Evolutionary conservation across 768 basidiomycete species (phyloP).

Genomic region (Rhodosporidiobolus odoratus): DNA sequence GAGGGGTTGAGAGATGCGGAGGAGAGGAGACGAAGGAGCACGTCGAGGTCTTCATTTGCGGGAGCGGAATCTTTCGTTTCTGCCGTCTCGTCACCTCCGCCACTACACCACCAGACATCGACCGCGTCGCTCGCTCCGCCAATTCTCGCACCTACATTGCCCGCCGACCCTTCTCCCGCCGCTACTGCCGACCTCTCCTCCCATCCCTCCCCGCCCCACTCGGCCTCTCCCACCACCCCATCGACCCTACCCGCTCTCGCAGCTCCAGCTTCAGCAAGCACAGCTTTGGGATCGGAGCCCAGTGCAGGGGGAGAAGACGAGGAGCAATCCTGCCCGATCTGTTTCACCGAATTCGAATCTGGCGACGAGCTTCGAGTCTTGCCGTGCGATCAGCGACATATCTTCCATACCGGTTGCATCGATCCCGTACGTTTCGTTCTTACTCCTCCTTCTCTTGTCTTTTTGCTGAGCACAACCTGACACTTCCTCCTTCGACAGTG

Average conservation of each 20-base stretch:
- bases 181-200: background rate
- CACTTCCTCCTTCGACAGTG: constrained; percentile 48
- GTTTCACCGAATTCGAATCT: constrained; percentile 86
- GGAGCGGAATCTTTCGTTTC: constrained; percentile 3
- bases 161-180: background rate
- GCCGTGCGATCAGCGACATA: constrained; percentile 85
- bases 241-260: background rate
- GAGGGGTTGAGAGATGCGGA: background rate
- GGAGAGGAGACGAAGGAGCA: background rate
- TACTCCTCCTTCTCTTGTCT: background rate
- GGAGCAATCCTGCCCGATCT: constrained; percentile 69
- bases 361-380: constrained; percentile 85
- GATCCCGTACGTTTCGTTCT: constrained; percentile 55
- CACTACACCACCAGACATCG: background rate
- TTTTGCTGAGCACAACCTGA: background rate
- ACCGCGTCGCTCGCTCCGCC: background rate
- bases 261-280: no score
- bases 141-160: background rate
- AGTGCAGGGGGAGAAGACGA: background rate
- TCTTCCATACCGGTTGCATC: constrained; percentile 83
- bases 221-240: background rate
- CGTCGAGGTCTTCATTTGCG: background rate
- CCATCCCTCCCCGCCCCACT: background rate
- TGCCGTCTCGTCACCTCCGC: background rate
- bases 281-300: no score